Conservation (phyloP, 192 early-diverging fungal species). For the Endogone sp. region DNA sequence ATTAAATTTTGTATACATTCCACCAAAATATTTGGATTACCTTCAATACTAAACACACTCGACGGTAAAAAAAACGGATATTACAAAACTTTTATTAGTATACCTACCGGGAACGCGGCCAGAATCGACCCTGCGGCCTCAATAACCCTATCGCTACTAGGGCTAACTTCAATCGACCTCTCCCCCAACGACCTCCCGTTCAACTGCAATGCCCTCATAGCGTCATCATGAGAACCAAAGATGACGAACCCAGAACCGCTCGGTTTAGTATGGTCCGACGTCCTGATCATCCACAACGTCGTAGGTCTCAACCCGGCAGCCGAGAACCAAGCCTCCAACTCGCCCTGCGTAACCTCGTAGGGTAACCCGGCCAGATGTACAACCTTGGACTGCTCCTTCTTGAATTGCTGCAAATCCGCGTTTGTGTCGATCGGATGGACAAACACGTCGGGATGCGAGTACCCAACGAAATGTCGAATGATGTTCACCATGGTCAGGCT, state of each 20-base stretch:
- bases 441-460: conserved; percentile 50
- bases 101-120: conserved; percentile 50
- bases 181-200: conserved; percentile 59
- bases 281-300: conserved; percentile 58
- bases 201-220: conserved; percentile 52
- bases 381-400: conserved; percentile 56
- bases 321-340: conserved; percentile 57
- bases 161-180: conserved; percentile 58
- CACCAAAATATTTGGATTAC: neutral
- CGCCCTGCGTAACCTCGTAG: conserved; percentile 53
- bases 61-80: neutral
- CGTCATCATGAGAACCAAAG: conserved; percentile 64
- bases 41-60: neutral
- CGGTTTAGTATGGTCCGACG: conserved; percentile 50
- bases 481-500: conserved; percentile 59
- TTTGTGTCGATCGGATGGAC: conserved; percentile 62
- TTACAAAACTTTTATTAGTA: neutral
- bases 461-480: conserved; percentile 44
- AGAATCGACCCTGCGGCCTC: conserved; percentile 52
- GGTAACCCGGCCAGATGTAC: conserved; percentile 62
- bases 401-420: conserved; percentile 57
- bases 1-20: neutral
- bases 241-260: conserved; percentile 63
- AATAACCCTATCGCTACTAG: conserved; percentile 55
- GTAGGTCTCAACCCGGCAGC: conserved; percentile 47